Conservation (phyloP, 306 rosid genomes). For the apple (Malus domestica) region DNA sequence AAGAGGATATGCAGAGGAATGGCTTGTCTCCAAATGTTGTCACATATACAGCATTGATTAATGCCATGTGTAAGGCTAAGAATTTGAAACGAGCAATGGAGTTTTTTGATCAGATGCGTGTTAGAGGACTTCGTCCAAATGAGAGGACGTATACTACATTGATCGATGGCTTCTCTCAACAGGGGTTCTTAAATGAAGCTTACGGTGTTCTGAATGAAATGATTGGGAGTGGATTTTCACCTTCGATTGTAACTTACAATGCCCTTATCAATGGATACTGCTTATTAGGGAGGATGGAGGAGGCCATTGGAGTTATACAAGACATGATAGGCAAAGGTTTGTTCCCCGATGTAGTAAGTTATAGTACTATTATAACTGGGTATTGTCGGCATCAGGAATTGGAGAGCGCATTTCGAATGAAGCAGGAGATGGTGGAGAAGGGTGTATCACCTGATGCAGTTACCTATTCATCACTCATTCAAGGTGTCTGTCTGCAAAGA, state of each 20-base stretch:
- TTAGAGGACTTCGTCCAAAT: constrained; percentile 61
- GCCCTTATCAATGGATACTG: constrained; percentile 72
- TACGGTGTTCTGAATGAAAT: constrained; percentile 58
- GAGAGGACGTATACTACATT: constrained; percentile 75
- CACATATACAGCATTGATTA: constrained; percentile 74
- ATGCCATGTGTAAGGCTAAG: constrained; percentile 69
- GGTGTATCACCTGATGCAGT: constrained; percentile 59
- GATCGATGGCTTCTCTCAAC: constrained; percentile 74
- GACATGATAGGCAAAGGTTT: constrained; percentile 58
- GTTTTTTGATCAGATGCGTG: constrained; percentile 59
- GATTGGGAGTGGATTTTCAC: constrained; percentile 56
- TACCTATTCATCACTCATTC: constrained; percentile 71
- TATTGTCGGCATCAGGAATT: constrained; percentile 59
- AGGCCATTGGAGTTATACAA: constrained; percentile 45
- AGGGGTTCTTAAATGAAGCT: constrained; percentile 62
- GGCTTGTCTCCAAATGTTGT: constrained; percentile 76
- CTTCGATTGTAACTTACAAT: constrained; percentile 70
- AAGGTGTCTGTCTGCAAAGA: constrained; percentile 66
- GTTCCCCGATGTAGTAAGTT: constrained; percentile 67
- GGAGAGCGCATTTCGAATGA: constrained; percentile 58
- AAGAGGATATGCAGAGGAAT: constrained; percentile 60
- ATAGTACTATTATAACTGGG: constrained; percentile 76
- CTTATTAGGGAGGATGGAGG: constrained; percentile 61
- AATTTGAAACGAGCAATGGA: constrained; percentile 66
- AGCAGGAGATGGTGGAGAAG: constrained; percentile 61